Percentiles rank a stretch among this genome's conserved stretches.
Evolutionary conservation across 2,329 filamentous ascomycete genomes (phyloP).

Genomic region (Aspergillus fructus): DNA sequence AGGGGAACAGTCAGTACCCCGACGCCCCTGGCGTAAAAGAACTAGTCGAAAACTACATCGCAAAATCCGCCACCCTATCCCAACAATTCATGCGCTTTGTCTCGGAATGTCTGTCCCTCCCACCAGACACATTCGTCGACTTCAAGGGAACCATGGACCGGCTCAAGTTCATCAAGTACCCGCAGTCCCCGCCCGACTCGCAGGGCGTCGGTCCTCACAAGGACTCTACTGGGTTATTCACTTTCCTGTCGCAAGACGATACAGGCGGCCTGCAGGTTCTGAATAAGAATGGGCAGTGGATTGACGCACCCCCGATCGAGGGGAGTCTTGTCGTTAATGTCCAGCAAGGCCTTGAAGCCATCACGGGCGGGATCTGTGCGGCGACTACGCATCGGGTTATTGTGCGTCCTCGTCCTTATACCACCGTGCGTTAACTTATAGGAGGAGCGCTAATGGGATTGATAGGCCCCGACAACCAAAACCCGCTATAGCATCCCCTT

Average conservation of each 20-base stretch:
- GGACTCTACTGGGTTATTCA: conserved; percentile 51
- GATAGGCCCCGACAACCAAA: conserved; percentile 27
- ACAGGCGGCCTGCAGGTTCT: conserved; percentile 49
- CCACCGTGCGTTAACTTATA: too few relatives aligned
- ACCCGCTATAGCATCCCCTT: conserved; percentile 52
- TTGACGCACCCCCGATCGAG: conserved; percentile 44
- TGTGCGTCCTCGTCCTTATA: conserved; percentile 15
- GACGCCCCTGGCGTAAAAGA: conserved; percentile 22
- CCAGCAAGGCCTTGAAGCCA: conserved; percentile 55
- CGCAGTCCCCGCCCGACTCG: conserved; percentile 36
- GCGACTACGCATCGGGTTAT: conserved; percentile 39
- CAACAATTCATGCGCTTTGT: conserved; percentile 55
- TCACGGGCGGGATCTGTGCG: conserved; percentile 56
- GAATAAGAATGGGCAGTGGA: conserved; percentile 47
- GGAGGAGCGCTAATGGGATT: too few relatives aligned
- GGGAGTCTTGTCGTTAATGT: conserved; percentile 50
- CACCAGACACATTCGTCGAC: conserved; percentile 48
- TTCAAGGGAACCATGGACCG: conserved; percentile 52
- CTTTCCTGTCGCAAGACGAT: conserved; percentile 43
- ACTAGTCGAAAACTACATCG: conserved; percentile 52
- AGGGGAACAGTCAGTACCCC: conserved; percentile 33
- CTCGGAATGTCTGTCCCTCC: conserved; percentile 54
- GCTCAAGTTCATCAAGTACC: conserved; percentile 59
- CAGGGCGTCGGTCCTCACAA: conserved; percentile 61
- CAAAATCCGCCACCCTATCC: conserved; percentile 48